Evolutionary conservation across 225 moss, liverwort and hornwort species (phyloP).

Genomic region (Pseudoscleropodium purum): DNA sequence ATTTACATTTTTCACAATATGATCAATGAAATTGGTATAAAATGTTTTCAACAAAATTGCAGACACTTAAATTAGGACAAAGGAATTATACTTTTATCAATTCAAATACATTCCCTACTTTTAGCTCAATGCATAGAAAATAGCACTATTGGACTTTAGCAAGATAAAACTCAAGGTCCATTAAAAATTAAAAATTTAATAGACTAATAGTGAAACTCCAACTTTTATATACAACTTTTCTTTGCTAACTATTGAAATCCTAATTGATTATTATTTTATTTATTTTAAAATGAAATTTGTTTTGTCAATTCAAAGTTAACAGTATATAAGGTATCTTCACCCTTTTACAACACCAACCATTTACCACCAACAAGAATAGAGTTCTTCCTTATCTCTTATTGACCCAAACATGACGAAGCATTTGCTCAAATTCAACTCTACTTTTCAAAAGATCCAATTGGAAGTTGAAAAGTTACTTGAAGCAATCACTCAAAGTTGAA

Average conservation of each 20-base stretch:
- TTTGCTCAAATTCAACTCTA: background rate
- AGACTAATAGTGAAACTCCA: background rate
- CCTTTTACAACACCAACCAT: background rate
- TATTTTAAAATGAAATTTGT: no score
- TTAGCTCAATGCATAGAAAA: background rate
- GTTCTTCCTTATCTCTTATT: no score
- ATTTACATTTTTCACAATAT: background rate
- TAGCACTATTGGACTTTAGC: background rate
- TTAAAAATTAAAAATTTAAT: rapidly evolving
- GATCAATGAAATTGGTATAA: background rate
- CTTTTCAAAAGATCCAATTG: background rate
- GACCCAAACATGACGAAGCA: background rate
- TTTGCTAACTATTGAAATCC: no score
- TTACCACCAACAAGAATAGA: background rate
- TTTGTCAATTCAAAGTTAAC: no score
- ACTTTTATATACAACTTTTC: background rate
- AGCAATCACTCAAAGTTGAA: background rate
- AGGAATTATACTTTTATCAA: background rate
- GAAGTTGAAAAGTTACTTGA: background rate
- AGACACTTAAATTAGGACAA: rapidly evolving
- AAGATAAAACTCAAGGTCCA: rapidly evolving
- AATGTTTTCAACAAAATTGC: rapidly evolving
- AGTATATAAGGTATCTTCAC: rapidly evolving
- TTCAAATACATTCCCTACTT: background rate
- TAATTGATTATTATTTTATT: rapidly evolving